Evolutionary conservation across 192 early-diverging fungal genomes (phyloP).

Genomic region (Helicostylum pulchrum): DNA sequence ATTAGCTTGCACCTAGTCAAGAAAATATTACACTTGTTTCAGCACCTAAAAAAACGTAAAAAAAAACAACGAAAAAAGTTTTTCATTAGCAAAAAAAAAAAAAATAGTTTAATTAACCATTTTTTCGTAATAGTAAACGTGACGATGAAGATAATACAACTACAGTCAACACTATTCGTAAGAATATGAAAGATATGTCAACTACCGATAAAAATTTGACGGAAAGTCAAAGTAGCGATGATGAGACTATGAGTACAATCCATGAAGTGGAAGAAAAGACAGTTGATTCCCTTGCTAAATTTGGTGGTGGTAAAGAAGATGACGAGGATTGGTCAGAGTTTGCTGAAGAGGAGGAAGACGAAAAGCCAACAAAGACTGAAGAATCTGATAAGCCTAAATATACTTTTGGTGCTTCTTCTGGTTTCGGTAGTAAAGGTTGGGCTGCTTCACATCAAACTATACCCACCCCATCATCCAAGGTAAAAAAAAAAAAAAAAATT

Average conservation of each 20-base stretch:
- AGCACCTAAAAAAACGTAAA: constrained; percentile 37
- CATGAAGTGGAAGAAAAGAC: constrained; percentile 20
- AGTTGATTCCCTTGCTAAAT: constrained; percentile 11
- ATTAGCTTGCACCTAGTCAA: constrained; percentile 1
- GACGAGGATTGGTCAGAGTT: constrained; percentile 35
- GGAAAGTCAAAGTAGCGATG: constrained; percentile 5
- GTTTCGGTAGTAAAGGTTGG: constrained; percentile 35
- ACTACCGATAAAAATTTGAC: constrained; percentile 26
- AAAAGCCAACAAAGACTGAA: constrained; percentile 4
- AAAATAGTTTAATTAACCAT: not conserved
- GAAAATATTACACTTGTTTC: constrained; percentile 13
- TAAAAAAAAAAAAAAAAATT: not conserved
- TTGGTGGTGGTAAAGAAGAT: constrained; percentile 21
- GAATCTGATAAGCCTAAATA: constrained; percentile 23
- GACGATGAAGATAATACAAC: constrained; percentile 17
- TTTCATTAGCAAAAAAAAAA: not conserved
- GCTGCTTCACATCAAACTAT: constrained; percentile 24
- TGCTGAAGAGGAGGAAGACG: constrained; percentile 23
- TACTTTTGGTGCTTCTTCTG: constrained; percentile 35
- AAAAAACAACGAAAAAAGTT: not conserved
- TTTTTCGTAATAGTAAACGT: constrained; percentile 23
- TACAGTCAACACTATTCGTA: constrained; percentile 30
- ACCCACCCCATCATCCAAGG: constrained; percentile 16
- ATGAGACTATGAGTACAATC: constrained; percentile 18
- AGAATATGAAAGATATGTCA: constrained; percentile 36